Evolutionary conservation across 768 basidiomycete genomes (phyloP).

Genomic region (Pisolithus albus): DNA sequence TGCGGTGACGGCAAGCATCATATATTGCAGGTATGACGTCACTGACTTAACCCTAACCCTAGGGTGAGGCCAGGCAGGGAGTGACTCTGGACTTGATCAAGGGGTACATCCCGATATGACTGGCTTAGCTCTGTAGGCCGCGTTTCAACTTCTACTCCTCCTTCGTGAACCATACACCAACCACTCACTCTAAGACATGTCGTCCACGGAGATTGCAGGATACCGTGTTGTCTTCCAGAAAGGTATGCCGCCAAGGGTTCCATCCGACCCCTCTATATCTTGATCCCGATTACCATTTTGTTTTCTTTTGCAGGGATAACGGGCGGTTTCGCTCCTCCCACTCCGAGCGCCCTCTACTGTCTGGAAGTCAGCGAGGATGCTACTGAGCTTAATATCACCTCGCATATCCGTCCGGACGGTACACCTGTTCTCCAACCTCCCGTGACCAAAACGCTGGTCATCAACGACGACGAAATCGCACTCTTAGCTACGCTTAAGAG

Average conservation of each 20-base stretch:
- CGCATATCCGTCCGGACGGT: constrained; percentile 44
- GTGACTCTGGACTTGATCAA: too few relatives aligned
- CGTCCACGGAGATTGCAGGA: constrained; percentile 1
- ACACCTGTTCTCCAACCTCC: constrained; percentile 36
- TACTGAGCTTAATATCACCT: constrained; percentile 37
- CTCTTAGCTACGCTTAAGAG: constrained; percentile 52
- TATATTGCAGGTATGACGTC: too few relatives aligned
- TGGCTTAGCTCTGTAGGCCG: neutral
- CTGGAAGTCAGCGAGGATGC: constrained; percentile 36
- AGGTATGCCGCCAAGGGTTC: constrained; percentile 30
- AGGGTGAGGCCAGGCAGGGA: too few relatives aligned
- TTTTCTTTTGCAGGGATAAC: constrained; percentile 49
- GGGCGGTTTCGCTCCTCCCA: constrained; percentile 71
- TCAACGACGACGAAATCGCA: constrained; percentile 17
- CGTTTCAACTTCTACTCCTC: neutral
- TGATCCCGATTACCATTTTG: neutral
- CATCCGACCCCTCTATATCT: neutral
- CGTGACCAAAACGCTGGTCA: constrained; percentile 36
- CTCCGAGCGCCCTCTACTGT: constrained; percentile 47
- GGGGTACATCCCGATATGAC: neutral
- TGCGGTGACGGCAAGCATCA: too few relatives aligned
- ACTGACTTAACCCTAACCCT: too few relatives aligned
- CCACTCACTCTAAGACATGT: constrained; percentile 7
- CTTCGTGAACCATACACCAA: neutral
- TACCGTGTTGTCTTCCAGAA: constrained; percentile 38